phyloP scores from a whole-genome alignment of 371 early-diverging fungal genomes.

The Umbelopsis sp. region DNA sequence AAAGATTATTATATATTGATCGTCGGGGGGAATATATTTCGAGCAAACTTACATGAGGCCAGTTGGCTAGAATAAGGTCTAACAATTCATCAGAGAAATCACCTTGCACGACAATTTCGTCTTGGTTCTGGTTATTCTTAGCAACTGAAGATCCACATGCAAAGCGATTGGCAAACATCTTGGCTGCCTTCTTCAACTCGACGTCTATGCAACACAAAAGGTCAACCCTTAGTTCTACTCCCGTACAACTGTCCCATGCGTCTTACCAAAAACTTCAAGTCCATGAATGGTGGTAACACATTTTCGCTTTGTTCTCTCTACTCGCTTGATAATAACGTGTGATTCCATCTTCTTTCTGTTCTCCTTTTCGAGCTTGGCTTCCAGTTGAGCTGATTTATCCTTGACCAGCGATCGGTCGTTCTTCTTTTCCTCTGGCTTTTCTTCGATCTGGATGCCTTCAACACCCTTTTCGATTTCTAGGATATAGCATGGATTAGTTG shows the following conservation, averaged over 20 bases:
- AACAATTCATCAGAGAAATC: constrained; percentile 85
- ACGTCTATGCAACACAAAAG: constrained; percentile 56
- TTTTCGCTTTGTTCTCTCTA: constrained; percentile 91
- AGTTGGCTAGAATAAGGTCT: constrained; percentile 63
- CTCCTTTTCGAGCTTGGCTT: constrained; percentile 45
- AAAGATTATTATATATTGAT: not conserved
- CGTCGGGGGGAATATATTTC: not conserved
- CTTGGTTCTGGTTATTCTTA: constrained; percentile 86
- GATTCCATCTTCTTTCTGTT: constrained; percentile 25
- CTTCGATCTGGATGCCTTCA: constrained; percentile 34
- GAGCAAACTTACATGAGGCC: constrained; percentile 55
- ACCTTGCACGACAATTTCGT: constrained; percentile 95
- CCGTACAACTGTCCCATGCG: not conserved
- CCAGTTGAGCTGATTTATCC: constrained; percentile 56
- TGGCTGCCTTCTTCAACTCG: constrained; percentile 94
- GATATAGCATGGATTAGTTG: not conserved
- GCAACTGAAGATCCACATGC: constrained; percentile 92
- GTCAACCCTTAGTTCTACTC: no score
- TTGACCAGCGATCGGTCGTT: constrained; percentile 54
- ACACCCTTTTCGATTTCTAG: constrained; percentile 47
- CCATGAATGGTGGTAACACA: constrained; percentile 80
- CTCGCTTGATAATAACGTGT: constrained; percentile 76
- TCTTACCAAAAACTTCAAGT: constrained; percentile 76
- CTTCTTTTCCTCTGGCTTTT: constrained; percentile 39
- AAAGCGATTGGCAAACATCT: constrained; percentile 89